A percentile compares a stretch with the other conserved stretches of the same genome.
Conservation (phyloP, 164 flowering plant genomes). For the Stephania yunnanensis region DNA sequence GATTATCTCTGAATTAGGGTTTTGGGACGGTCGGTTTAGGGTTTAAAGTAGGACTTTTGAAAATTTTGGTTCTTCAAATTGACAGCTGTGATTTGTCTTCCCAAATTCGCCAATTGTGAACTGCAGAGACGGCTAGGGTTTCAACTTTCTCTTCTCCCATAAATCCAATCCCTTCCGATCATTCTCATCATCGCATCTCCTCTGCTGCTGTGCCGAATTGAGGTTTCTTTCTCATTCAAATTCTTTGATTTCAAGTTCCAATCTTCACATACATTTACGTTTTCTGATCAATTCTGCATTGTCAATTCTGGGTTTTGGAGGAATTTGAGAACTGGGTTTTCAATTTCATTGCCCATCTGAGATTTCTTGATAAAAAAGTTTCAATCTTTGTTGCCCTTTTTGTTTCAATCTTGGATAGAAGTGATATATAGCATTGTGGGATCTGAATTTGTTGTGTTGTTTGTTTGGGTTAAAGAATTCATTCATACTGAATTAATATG, state of each 20-base stretch:
- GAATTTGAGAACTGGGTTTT: not conserved
- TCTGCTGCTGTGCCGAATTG: not conserved
- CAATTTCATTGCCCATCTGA: not conserved
- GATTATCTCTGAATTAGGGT: not conserved
- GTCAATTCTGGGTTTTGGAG: conserved; percentile 9
- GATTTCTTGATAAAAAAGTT: not conserved
- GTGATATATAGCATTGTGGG: too few species aligned
- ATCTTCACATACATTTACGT: not conserved
- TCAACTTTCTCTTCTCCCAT: not conserved
- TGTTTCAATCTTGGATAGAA: too few species aligned
- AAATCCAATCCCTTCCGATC: not conserved
- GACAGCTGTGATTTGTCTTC: not conserved
- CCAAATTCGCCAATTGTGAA: not conserved
- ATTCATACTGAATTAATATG: not conserved
- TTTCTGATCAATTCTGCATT: conserved; percentile 4
- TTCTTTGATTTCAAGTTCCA: not conserved
- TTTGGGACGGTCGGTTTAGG: not conserved
- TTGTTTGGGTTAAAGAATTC: too few species aligned
- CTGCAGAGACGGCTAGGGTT: not conserved
- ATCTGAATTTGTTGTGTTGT: not conserved
- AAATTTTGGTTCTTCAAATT: not conserved
- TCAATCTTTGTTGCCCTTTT: too few species aligned
- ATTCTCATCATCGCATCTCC: not conserved
- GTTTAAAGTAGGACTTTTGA: not conserved
- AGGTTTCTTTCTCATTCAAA: not conserved